Base-by-base conservation (phyloP, 768 basidiomycete genomes). In the Pluteus cervinus region DNA sequence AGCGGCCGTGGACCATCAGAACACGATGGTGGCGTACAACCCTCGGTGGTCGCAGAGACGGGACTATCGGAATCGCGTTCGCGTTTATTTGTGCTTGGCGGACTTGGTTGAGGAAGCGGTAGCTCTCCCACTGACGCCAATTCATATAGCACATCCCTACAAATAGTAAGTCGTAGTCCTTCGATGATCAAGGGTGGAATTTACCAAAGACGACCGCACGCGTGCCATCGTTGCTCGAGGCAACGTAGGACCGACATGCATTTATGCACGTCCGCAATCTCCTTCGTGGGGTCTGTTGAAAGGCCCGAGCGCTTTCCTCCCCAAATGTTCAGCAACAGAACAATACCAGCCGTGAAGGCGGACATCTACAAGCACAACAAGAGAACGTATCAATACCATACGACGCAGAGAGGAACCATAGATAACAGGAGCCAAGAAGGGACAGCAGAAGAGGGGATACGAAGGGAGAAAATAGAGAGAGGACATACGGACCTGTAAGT, bases 101-200 rank as follows among this genome's bases (percentile, higher is more conserved):
- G 75, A 36, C 71, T 76, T 0, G 67, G 50, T 33, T 71, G 66
- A 2, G 83, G 83, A 4, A 85, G 63, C 0, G 81, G 83, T 1
- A 86, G 64, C 16, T 85, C 80, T 2, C 83, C 81, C 4, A 78
- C 81, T 0, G 71, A 78, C 3, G 83, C 80, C 1, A 86, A 63
- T 45, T 86, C 81, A 45, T 76, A 84, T 14, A 86, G 57, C 28
- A 86, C 72, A 47, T 85, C 81, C 81, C 83, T 84, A 42, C 8
- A 30, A 15, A 36, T 18, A 20, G 36, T 7, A 14, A 14, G 65
- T 8, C 11, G 63, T 14, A 26, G 12, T 61, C 22, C 69, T 62
- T 24, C 6, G 21, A 26, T 20, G 11, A 32, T 15, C 12, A 3
- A 4, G 15, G 14, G 25, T 5, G 14, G 12, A 22, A 41, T 58